These are phyloP conservation scores for Diplotaxis tenuifolia DNA, from an alignment of 345 rosid species.

Conservation along the genomic window DNA sequence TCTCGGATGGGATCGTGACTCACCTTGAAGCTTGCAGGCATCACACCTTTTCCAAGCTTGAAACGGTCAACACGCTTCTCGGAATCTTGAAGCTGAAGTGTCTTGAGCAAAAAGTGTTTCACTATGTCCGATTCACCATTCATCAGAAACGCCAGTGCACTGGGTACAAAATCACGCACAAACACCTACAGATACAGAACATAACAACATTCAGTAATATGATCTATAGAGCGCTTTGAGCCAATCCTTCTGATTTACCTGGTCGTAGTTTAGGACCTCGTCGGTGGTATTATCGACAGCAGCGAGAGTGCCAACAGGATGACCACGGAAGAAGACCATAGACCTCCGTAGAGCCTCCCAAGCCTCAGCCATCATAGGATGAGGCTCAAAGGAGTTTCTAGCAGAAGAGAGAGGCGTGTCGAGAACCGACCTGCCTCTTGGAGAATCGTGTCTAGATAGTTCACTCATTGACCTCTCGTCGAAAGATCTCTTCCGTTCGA, in stretches of 20 bases:
- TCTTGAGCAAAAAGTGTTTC: conserved; percentile 70
- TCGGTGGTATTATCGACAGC: conserved; percentile 83
- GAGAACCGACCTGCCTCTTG: conserved; percentile 70
- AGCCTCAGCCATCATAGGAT: conserved; percentile 61
- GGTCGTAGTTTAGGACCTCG: conserved; percentile 87
- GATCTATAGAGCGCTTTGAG: not conserved
- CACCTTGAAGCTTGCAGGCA: conserved; percentile 87
- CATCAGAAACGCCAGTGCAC: conserved; percentile 75
- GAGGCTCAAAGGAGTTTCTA: conserved; percentile 88
- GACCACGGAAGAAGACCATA: conserved; percentile 65
- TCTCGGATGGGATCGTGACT: conserved; percentile 67
- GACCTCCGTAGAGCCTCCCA: conserved; percentile 77
- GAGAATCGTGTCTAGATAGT: conserved; percentile 65
- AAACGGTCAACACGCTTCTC: conserved; percentile 68
- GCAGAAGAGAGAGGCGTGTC: conserved; percentile 78
- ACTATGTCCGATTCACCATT: conserved; percentile 76
- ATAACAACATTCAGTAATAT: not conserved
- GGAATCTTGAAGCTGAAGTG: conserved; percentile 73
- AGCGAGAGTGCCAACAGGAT: conserved; percentile 79
- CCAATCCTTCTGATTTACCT: conserved; percentile 44
- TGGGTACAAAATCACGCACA: conserved; percentile 79
- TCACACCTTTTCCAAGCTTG: conserved; percentile 78
- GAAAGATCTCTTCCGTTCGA: conserved; percentile 87
- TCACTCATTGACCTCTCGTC: conserved; percentile 95
- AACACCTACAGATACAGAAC: conserved; percentile 54